Conservation (phyloP, 2,329 filamentous ascomycete species). For the Fusarium temperatum region DNA sequence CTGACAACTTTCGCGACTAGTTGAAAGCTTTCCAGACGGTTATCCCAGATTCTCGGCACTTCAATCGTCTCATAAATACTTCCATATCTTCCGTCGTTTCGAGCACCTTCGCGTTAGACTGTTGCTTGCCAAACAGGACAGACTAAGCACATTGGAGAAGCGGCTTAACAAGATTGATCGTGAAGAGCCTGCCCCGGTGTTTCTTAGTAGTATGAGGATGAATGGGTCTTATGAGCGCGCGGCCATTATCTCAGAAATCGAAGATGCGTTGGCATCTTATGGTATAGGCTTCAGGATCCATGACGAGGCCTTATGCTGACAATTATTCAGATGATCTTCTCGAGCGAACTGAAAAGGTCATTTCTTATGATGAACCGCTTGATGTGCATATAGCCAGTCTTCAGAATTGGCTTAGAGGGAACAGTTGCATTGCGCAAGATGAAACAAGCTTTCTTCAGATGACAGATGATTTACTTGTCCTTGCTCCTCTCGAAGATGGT, state of each 20-base stretch:
- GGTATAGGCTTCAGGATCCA: accelerated
- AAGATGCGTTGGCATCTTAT: not conserved
- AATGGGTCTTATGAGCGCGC: not conserved
- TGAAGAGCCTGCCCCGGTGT: not conserved
- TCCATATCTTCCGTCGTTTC: not conserved
- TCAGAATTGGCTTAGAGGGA: not conserved
- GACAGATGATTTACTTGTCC: not conserved
- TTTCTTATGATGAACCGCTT: not conserved
- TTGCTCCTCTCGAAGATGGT: not conserved
- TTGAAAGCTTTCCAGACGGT: not conserved
- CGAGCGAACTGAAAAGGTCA: not conserved
- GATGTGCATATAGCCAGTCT: not conserved
- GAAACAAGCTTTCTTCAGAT: not conserved
- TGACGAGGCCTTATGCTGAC: not conserved
- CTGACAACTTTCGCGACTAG: not conserved
- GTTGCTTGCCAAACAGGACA: not conserved
- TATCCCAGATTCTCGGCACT: not conserved
- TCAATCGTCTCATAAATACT: not conserved
- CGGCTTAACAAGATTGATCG: not conserved
- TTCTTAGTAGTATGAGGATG: not conserved
- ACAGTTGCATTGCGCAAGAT: not conserved
- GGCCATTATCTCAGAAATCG: not conserved
- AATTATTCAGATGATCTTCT: not conserved
- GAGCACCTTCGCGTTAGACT: not conserved
- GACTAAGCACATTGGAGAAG: not conserved